Evolutionary conservation across 148 eudicot genomes (phyloP).

Genomic region (Dianthus caryophyllus): DNA sequence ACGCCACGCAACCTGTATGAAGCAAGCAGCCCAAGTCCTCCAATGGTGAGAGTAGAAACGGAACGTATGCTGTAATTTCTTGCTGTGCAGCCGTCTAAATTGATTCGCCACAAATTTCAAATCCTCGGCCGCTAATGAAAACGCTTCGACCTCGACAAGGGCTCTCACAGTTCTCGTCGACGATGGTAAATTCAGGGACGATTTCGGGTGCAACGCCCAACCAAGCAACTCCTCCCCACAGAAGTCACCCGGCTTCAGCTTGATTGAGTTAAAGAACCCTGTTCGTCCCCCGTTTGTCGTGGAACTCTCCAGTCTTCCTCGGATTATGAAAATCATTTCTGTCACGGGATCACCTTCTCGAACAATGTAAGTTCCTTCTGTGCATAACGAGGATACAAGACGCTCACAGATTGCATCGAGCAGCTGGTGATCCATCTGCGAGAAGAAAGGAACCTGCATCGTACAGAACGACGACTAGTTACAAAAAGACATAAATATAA

Average conservation of each 20-base stretch:
- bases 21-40: conserved; percentile 94
- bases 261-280: conserved; percentile 71
- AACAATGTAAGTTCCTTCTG: conserved; percentile 67
- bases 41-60: conserved; percentile 84
- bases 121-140: conserved; percentile 73
- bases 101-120: conserved; percentile 81
- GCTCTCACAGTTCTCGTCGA: conserved; percentile 78
- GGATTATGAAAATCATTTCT: conserved; percentile 77
- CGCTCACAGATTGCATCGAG: conserved; percentile 88
- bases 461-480: background rate
- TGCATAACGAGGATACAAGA: conserved; percentile 67
- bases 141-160: conserved; percentile 78
- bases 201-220: conserved; percentile 78
- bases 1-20: conserved; percentile 83
- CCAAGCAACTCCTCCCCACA: conserved; percentile 82
- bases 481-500: background rate
- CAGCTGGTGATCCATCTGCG: conserved; percentile 85
- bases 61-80: conserved; percentile 80
- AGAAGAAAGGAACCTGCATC: conserved; percentile 76
- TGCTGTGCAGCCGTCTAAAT: conserved; percentile 80
- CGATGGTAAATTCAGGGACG: conserved; percentile 63
- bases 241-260: conserved; percentile 67
- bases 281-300: conserved; percentile 84
- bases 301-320: conserved; percentile 73
- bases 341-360: conserved; percentile 87